These are phyloP conservation scores for Marasmius sp. DNA, from an alignment of 1,284 basidiomycete genomes.

Conservation along the genomic window DNA sequence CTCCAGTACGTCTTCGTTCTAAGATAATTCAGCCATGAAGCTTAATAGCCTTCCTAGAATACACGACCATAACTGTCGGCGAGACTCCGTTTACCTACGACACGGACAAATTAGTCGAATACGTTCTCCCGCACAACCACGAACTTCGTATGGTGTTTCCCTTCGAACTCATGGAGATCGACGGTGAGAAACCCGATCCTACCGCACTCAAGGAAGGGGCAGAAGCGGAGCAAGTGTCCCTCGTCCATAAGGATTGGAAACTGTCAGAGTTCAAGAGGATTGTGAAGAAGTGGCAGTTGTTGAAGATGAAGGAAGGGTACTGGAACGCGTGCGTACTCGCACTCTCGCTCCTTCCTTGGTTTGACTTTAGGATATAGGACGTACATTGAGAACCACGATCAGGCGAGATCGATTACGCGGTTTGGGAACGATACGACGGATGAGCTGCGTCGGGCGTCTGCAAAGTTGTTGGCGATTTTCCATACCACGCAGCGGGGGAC, in stretches of 20 bases:
- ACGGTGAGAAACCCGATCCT: conserved; percentile 33
- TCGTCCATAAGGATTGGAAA: conserved; percentile 49
- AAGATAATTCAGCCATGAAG: conserved; percentile 5
- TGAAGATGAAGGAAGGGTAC: conserved; percentile 55
- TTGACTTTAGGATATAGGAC: conserved; percentile 32
- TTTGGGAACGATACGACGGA: conserved; percentile 59
- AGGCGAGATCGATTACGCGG: conserved; percentile 61
- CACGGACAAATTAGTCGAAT: conserved; percentile 48
- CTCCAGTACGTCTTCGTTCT: conserved; percentile 40
- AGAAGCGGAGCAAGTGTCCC: conserved; percentile 11
- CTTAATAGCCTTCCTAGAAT: conserved; percentile 31
- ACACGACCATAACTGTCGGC: conserved; percentile 66
- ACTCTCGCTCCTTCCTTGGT: background rate
- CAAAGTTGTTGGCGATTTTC: conserved; percentile 65
- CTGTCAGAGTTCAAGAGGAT: conserved; percentile 57
- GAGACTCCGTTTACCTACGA: conserved; percentile 63
- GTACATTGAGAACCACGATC: conserved; percentile 71
- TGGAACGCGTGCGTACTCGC: conserved; percentile 57
- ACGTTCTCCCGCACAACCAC: conserved; percentile 60
- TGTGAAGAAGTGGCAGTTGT: conserved; percentile 60
- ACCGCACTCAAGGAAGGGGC: background rate
- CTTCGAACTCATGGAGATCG: conserved; percentile 65
- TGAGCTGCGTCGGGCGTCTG: conserved; percentile 52
- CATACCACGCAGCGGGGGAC: conserved; percentile 66
- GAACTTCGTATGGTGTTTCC: conserved; percentile 72